Evolutionary conservation across 140 eudicot genomes (phyloP).

Genomic region (Anethum foeniculum): DNA sequence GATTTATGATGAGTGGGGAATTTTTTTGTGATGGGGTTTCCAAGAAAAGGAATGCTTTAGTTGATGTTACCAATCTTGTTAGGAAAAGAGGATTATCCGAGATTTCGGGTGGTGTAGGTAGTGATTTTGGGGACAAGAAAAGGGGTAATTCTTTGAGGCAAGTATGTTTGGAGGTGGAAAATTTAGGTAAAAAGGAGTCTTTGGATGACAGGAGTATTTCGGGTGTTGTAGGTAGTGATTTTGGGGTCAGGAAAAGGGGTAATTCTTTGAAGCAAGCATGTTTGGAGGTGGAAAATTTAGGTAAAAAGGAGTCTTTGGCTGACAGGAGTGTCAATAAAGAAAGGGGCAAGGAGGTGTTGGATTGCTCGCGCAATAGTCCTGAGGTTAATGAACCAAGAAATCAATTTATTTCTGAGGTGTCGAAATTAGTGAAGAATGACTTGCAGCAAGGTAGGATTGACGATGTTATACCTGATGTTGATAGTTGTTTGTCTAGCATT

Average conservation of each 20-base stretch:
- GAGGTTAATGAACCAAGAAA: slow-evolving; percentile 26
- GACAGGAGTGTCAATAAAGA: slow-evolving; percentile 5
- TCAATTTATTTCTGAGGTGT: slow-evolving; percentile 15
- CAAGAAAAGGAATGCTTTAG: slow-evolving; percentile 38
- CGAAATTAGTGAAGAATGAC: slow-evolving; percentile 12
- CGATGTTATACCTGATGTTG: slow-evolving; percentile 17
- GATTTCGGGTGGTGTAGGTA: slow-evolving; percentile 11
- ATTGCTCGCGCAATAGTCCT: slow-evolving; percentile 22
- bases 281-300: slow-evolving; percentile 6
- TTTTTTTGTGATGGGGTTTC: slow-evolving; percentile 17
- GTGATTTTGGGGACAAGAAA: slow-evolving; percentile 16
- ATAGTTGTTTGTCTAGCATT: slow-evolving; percentile 18
- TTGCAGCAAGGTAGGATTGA: slow-evolving; percentile 10
- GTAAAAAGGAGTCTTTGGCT: slow-evolving; percentile 17
- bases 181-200: slow-evolving; percentile 18
- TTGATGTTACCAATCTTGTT: slow-evolving; percentile 50
- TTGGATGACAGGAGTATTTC: too few relatives aligned
- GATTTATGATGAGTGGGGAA: slow-evolving; percentile 30
- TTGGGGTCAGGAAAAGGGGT: slow-evolving; percentile 13
- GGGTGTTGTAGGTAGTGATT: slow-evolving; percentile 3
- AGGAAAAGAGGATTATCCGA: slow-evolving; percentile 33
- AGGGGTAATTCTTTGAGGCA: slow-evolving; percentile 12
- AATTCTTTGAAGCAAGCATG: slow-evolving; percentile 19
- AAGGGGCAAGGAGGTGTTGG: slow-evolving; percentile 14
- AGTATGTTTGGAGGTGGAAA: slow-evolving; percentile 15